Conservation (phyloP, 208 protist genomes). For the Crithidia thermophila region DNA sequence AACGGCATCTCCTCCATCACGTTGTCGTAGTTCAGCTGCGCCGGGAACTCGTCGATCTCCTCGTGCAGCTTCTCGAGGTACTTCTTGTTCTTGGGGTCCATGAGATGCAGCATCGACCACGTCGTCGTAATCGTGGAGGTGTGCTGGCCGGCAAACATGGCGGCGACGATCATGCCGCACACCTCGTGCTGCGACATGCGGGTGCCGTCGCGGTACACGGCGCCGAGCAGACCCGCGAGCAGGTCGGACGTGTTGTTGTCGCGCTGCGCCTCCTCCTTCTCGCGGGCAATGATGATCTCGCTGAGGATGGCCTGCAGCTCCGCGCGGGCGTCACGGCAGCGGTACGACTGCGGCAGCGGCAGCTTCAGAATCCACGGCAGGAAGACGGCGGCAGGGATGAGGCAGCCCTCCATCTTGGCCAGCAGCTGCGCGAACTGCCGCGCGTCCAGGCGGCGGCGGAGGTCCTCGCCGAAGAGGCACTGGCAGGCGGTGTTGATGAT, state of each 20-base stretch:
- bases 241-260: slow-evolving; percentile 84
- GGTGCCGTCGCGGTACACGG: slow-evolving; percentile 88
- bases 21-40: slow-evolving; percentile 86
- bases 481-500: slow-evolving; percentile 94
- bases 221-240: slow-evolving; percentile 81
- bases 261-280: slow-evolving; percentile 81
- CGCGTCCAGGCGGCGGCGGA: slow-evolving; percentile 81
- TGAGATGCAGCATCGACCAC: slow-evolving; percentile 91
- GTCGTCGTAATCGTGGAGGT: slow-evolving; percentile 91
- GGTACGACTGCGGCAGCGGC: slow-evolving; percentile 79
- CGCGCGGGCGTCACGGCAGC: slow-evolving; percentile 77
- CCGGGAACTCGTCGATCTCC: slow-evolving; percentile 84
- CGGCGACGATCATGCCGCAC: slow-evolving; percentile 91
- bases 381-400: slow-evolving; percentile 87
- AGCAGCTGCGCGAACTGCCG: slow-evolving; percentile 84
- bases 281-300: slow-evolving; percentile 85
- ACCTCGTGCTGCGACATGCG: slow-evolving; percentile 90
- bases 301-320: slow-evolving; percentile 88
- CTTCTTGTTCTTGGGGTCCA: slow-evolving; percentile 68
- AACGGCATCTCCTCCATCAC: slow-evolving; percentile 93
- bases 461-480: slow-evolving; percentile 92
- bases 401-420: slow-evolving; percentile 81
- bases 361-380: slow-evolving; percentile 77
- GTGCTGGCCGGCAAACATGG: slow-evolving; percentile 95
- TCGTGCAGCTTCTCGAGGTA: slow-evolving; percentile 58